Base-by-base conservation (phyloP, 2,329 filamentous ascomycete species). In the Sordariomycetes sp. region DNA sequence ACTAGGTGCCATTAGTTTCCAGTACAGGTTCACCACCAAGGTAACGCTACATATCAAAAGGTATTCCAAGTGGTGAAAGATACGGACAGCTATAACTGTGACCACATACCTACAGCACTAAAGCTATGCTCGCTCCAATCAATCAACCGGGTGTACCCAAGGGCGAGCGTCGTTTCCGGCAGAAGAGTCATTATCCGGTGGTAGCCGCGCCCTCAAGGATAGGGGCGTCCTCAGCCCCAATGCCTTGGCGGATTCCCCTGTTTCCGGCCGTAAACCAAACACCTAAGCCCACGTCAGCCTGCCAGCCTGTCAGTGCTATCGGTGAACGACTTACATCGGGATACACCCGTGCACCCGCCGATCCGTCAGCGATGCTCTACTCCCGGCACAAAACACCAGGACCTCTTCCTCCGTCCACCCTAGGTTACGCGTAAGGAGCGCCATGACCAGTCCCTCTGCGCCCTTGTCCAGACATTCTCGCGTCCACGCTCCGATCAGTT, bases 401-500 rank as follows among this genome's bases (percentile, higher is more conserved):
- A 70, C 66, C 53, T 70, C 64, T 6, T 68, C 62, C 13, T 61
- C 51, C 1, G 61, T 62, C 72, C 71, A 73, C 1, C 68, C 68
- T 32, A 71, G 59, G 0, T 61, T 65, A 28, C 68, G 66, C 0
- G 72, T 74, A 52, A 73, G 71, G 1, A 73, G 60, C 1, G 66
- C 69, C 55, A 72, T 61, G n/a, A 66, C 70, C 8, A 74, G 62
- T 0, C 67, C 70, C 0, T 70, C 68, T 1, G 69, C 60, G 2
- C 67, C 70, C 4, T 62, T 63, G 0, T 65, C 65, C 22, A 72
- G 64, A 39, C 72, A 68, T 10, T 69, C 63, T 25, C 63, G 65
- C n/a, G 62, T 66, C 65, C 67, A 70, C 17, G 64, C 64, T 0
- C 78, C 78, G 57, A 74, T 61, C 52, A 74, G 68, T 62, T 75